Percentiles rank a stretch among this genome's conserved stretches.
Evolutionary conservation across 345 rosid genomes (phyloP).

Genomic region (Eutrema heterophyllum): DNA sequence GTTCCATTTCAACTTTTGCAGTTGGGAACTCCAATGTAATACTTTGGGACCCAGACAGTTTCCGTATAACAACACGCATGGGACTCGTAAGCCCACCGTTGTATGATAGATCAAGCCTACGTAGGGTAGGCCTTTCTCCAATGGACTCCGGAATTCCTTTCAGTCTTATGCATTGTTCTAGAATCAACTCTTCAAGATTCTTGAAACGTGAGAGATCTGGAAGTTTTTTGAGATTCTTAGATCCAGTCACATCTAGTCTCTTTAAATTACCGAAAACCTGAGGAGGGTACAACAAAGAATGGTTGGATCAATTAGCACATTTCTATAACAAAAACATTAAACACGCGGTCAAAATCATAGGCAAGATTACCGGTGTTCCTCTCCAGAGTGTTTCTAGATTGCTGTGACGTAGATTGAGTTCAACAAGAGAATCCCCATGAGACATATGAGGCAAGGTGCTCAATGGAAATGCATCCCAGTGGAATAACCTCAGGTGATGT

Average conservation of each 20-base stretch:
- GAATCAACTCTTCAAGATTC: not conserved
- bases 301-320: not conserved
- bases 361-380: not conserved
- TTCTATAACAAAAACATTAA: not conserved
- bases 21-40: not conserved
- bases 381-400: slow-evolving; percentile 1
- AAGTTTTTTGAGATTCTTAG: not conserved
- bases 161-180: not conserved
- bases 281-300: not conserved
- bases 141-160: not conserved
- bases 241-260: slow-evolving; percentile 19
- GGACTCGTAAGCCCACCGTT: not conserved
- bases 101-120: not conserved
- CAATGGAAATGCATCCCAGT: slow-evolving; percentile 25
- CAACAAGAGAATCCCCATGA: not conserved
- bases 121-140: not conserved
- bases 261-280: not conserved
- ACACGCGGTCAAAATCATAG: not conserved
- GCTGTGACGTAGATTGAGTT: slow-evolving; percentile 1
- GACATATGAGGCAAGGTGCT: not conserved
- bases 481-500: not conserved
- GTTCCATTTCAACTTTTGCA: not conserved
- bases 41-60: not conserved
- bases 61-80: not conserved
- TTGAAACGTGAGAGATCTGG: not conserved